Evolutionary conservation across 139 green algal genomes (phyloP), one percentile per base, ranked within the genome.

Genomic region (Micractinium sp.): DNA sequence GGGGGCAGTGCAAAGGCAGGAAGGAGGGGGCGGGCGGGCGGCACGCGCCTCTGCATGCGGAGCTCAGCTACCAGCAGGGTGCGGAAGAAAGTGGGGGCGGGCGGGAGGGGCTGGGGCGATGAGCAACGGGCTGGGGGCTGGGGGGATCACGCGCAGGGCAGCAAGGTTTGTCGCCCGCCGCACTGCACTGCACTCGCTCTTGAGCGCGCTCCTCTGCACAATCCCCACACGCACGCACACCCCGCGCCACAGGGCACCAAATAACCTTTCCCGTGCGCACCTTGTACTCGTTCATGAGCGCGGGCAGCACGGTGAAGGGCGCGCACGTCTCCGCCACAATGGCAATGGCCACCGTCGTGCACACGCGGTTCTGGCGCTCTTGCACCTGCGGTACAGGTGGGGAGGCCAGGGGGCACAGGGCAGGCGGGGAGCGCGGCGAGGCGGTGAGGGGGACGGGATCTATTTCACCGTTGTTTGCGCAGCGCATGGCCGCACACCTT

Each of bases 241-340:
- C 47, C 47, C 47, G n/a, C 47, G 9, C 47, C 47, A 56, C 47
- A 9, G 47, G 5, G 47, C 47, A 56, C 47, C 47, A 56, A 5
- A 29, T 2, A 7, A 60, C 33, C 36, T 15, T 15, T 41, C 29
- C 47, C 18, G 56, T 29, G 14, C 85, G 14, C 74, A 94, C 92
- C 92, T 93, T 95, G 95, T 99, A 99, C 94, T 99, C 98, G 92
- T 99, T 99, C 96, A 99, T 99, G 13, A 99, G 95, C 27, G 97
- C 98, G 0, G 98, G 98, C 88, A 99, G 93, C 78, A 99, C 98
- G n/a, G 98, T 99, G 95, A 99, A 99, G 73, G 98, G 98, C 69
- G 96, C 95, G 92, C 98, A 99, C 13, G 97, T 99, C 95, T 99
- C 98, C 2, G 98, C 98, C 67, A 99, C 98, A 92, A 99, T 99